phyloP scores from a whole-genome alignment of 2,329 filamentous ascomycete genomes.

The Epichloe aotearoae region DNA sequence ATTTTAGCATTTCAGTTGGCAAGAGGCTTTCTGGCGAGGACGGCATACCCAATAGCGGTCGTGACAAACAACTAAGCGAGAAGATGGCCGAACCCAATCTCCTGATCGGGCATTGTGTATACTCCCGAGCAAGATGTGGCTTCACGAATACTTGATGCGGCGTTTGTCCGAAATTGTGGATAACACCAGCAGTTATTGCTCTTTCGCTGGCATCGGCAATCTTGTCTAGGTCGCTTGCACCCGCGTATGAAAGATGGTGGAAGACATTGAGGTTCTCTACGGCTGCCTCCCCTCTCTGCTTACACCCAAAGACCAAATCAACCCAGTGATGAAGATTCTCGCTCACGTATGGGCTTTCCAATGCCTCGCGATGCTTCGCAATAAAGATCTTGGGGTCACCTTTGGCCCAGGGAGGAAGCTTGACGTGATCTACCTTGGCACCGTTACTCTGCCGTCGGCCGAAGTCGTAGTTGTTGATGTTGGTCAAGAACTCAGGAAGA shows the following conservation, averaged over 20 bases:
- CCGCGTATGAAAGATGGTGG: slow-evolving; percentile 89
- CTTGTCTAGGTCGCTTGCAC: slow-evolving; percentile 80
- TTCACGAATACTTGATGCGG: slow-evolving; percentile 86
- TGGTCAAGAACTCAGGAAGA: slow-evolving; percentile 86
- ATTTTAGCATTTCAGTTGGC: not conserved
- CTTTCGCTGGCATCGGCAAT: slow-evolving; percentile 83
- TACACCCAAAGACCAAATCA: slow-evolving; percentile 84
- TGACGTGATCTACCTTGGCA: slow-evolving; percentile 69
- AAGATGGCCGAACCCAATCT: slow-evolving; percentile 69
- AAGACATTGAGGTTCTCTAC: slow-evolving; percentile 90
- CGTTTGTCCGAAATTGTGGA: slow-evolving; percentile 97
- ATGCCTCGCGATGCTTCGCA: slow-evolving; percentile 83
- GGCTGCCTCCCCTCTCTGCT: slow-evolving; percentile 91
- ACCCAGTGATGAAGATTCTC: slow-evolving; percentile 89
- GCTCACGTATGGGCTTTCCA: slow-evolving; percentile 88
- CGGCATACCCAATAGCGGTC: slow-evolving; percentile 54
- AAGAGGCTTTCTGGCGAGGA: not conserved
- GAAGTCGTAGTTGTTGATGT: slow-evolving; percentile 90
- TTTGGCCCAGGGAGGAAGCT: slow-evolving; percentile 92
- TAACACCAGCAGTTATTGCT: slow-evolving; percentile 82
- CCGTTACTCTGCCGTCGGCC: slow-evolving; percentile 71
- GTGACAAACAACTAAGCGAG: slow-evolving; percentile 62
- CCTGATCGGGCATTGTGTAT: slow-evolving; percentile 47
- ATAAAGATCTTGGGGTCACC: slow-evolving; percentile 94
- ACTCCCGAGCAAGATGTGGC: slow-evolving; percentile 65